These are phyloP conservation scores for Buxus sempervirens DNA, from an alignment of 164 flowering plant genomes.

Conservation along the genomic window DNA sequence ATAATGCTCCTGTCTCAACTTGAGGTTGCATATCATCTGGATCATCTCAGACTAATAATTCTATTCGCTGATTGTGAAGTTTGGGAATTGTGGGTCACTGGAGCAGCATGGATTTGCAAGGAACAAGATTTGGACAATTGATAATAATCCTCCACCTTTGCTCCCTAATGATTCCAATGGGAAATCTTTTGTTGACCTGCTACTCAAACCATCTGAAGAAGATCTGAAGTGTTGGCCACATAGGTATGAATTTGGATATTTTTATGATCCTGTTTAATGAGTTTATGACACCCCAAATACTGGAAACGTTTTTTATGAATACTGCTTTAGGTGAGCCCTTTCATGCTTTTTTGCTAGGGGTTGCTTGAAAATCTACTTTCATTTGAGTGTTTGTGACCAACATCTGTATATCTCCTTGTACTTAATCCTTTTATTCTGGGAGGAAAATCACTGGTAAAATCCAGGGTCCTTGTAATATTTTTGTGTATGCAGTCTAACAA, in stretches of 20 bases:
- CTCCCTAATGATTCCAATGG: slow-evolving; percentile 50
- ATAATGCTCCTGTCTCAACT: not conserved
- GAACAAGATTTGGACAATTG: slow-evolving; percentile 80
- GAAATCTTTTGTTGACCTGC: slow-evolving; percentile 62
- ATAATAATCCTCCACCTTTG: slow-evolving; percentile 71
- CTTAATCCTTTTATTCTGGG: not conserved
- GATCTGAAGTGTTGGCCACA: slow-evolving; percentile 90
- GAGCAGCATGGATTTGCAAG: slow-evolving; percentile 95
- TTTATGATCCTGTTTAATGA: not conserved
- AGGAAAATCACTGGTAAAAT: not conserved
- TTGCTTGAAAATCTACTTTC: too few species aligned
- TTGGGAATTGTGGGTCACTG: slow-evolving; percentile 71
- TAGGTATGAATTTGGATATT: slow-evolving; percentile 41
- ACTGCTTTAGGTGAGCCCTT: not conserved
- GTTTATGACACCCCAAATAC: too few species aligned
- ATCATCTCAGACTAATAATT: slow-evolving; percentile 8
- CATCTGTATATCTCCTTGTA: not conserved
- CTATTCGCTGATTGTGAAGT: slow-evolving; percentile 38
- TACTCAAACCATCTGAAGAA: slow-evolving; percentile 82
- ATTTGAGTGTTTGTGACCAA: too few species aligned
- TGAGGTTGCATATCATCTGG: not conserved
- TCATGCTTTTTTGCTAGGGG: not conserved
- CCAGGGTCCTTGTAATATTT: not conserved
- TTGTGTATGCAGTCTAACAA: too few species aligned
- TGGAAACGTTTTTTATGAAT: too few species aligned